These are phyloP conservation scores for Sporothrix brunneoviolacea DNA, from an alignment of 2,329 filamentous ascomycete genomes.

Conservation along the genomic window DNA sequence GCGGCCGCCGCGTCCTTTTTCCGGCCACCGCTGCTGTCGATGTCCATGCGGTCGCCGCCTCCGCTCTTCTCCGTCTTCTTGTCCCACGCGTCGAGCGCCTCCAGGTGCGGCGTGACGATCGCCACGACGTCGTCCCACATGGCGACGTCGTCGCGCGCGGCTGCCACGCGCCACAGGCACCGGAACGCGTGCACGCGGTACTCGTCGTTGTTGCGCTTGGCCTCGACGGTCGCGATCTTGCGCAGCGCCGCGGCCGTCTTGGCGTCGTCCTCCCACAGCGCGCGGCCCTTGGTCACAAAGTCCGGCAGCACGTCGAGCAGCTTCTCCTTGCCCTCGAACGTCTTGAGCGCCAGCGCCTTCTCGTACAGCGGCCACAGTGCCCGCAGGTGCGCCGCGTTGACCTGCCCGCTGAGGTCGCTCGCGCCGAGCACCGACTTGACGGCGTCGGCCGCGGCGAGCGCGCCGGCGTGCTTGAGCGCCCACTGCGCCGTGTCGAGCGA, in stretches of 20 bases:
- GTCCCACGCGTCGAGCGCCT: slow-evolving; percentile 51
- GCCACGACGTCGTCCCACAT: slow-evolving; percentile 60
- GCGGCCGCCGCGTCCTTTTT: slow-evolving; percentile 10
- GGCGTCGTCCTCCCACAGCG: slow-evolving; percentile 48
- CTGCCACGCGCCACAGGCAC: slow-evolving; percentile 66
- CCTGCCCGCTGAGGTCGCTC: slow-evolving; percentile 49
- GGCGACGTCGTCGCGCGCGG: slow-evolving; percentile 64
- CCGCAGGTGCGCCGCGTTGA: slow-evolving; percentile 53
- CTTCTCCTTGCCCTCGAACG: slow-evolving; percentile 85
- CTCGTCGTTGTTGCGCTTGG: slow-evolving; percentile 79
- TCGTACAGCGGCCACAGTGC: slow-evolving; percentile 78
- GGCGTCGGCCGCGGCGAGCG: slow-evolving; percentile 70
- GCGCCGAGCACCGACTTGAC: slow-evolving; percentile 58
- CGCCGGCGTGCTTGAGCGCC: slow-evolving; percentile 83
- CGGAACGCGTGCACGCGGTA: slow-evolving; percentile 73
- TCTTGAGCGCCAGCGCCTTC: slow-evolving; percentile 77
- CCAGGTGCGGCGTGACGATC: slow-evolving; percentile 58
- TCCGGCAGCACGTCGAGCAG: slow-evolving; percentile 72
- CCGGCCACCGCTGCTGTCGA: background rate
- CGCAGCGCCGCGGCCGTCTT: slow-evolving; percentile 58
- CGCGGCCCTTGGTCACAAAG: slow-evolving; percentile 61
- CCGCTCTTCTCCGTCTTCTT: slow-evolving; percentile 41
- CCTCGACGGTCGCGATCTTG: slow-evolving; percentile 78
- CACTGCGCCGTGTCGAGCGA: slow-evolving; percentile 77
- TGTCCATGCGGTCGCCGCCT: slow-evolving; percentile 6